phyloP scores from a whole-genome alignment of 2,329 filamentous ascomycete genomes.

The Madurella fahalii region DNA sequence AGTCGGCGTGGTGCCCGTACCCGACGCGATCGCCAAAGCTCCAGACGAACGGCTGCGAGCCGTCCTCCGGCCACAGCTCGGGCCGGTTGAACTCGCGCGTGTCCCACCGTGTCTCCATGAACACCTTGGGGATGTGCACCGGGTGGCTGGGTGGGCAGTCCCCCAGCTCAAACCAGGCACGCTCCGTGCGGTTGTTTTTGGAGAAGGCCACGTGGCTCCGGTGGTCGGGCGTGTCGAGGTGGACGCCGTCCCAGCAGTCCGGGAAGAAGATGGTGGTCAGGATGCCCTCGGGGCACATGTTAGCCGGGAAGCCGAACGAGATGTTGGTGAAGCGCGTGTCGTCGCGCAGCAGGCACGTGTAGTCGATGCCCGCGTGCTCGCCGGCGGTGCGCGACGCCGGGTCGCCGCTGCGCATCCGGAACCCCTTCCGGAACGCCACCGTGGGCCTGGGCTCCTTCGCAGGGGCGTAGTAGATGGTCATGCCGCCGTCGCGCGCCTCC shows the following conservation, averaged over 20 bases:
- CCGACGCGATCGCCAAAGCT: conserved; percentile 11
- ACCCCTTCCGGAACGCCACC: conserved; percentile 37
- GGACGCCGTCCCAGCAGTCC: conserved; percentile 57
- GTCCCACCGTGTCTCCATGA: conserved; percentile 8
- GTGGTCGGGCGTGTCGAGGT: conserved; percentile 53
- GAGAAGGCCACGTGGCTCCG: conserved; percentile 34
- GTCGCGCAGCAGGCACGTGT: conserved; percentile 37
- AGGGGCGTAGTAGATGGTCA: conserved; percentile 22
- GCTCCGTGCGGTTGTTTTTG: conserved; percentile 27
- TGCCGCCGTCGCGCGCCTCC: conserved; percentile 16
- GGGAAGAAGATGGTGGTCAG: conserved; percentile 40
- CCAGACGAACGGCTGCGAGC: conserved; percentile 12
- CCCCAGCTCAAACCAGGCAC: conserved; percentile 23
- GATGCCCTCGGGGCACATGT: conserved; percentile 37
- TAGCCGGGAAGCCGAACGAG: conserved; percentile 34
- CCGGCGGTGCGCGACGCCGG: conserved; percentile 25
- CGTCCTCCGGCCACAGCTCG: conserved; percentile 5
- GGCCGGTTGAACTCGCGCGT: conserved; percentile 2
- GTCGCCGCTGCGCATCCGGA: conserved; percentile 39
- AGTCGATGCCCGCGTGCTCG: conserved; percentile 31
- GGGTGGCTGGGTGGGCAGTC: conserved; percentile 16
- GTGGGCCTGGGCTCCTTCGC: conserved; percentile 29
- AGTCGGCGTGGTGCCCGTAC: conserved; percentile 12
- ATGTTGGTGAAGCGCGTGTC: conserved; percentile 38
- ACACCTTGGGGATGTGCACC: conserved; percentile 7